These are phyloP conservation scores for Tetracladium maxilliforme DNA, from an alignment of 2,329 filamentous ascomycete species.

Conservation along the genomic window DNA sequence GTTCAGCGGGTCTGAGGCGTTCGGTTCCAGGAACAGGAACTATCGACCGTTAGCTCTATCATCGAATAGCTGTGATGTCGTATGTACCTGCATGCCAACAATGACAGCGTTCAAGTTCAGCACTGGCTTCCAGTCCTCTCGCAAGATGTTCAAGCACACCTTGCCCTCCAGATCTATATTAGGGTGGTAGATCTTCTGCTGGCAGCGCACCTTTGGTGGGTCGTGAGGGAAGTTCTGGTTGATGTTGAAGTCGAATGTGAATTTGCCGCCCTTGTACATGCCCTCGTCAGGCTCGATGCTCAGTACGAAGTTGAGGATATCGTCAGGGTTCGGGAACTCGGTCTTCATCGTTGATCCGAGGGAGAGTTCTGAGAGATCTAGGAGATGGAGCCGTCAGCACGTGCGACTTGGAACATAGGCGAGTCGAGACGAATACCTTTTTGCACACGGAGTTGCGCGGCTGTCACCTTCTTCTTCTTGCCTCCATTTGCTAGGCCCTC, in stretches of 20 bases:
- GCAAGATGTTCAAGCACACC: slow-evolving; percentile 90
- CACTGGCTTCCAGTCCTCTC: slow-evolving; percentile 98
- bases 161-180: slow-evolving; percentile 98
- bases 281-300: slow-evolving; percentile 76
- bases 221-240: slow-evolving; percentile 94
- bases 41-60: slow-evolving; percentile 25
- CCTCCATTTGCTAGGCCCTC: too few relatives aligned
- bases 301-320: slow-evolving; percentile 73
- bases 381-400: slow-evolving; percentile 3
- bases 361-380: slow-evolving; percentile 73
- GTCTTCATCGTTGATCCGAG: slow-evolving; percentile 70
- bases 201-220: slow-evolving; percentile 92
- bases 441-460: slow-evolving; percentile 87
- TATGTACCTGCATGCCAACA: slow-evolving; percentile 71
- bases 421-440: slow-evolving; percentile 48
- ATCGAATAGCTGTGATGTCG: too few relatives aligned
- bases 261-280: slow-evolving; percentile 75
- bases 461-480: slow-evolving; percentile 98
- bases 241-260: slow-evolving; percentile 84
- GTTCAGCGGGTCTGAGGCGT: slow-evolving; percentile 93
- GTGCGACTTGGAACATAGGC: background rate
- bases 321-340: slow-evolving; percentile 67
- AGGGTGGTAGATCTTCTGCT: slow-evolving; percentile 97
- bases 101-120: slow-evolving; percentile 94
- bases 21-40: slow-evolving; percentile 96